These are phyloP conservation scores for Hymenoscyphus infarciens DNA, from an alignment of 2,329 filamentous ascomycete species.

Conservation along the genomic window DNA sequence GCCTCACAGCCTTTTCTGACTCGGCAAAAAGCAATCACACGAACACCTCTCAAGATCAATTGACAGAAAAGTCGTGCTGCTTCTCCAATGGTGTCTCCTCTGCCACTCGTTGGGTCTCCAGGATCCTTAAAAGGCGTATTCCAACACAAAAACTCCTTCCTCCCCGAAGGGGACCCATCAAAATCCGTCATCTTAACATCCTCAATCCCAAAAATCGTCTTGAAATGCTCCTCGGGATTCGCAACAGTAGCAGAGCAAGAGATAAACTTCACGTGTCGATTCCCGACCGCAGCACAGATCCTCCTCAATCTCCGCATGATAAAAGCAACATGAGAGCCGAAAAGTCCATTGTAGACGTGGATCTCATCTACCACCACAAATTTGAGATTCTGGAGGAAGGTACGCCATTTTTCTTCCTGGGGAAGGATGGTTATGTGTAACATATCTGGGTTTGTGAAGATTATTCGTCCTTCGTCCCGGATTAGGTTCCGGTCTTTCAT, in stretches of 20 bases:
- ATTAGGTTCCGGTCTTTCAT: conserved; percentile 75
- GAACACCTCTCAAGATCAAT: conserved; percentile 79
- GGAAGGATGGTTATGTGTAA: conserved; percentile 90
- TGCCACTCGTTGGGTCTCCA: conserved; percentile 77
- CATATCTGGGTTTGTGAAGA: conserved; percentile 99
- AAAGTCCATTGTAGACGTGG: conserved; percentile 93
- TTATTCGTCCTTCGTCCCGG: conserved; percentile 82
- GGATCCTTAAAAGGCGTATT: conserved; percentile 95
- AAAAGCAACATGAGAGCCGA: conserved; percentile 90
- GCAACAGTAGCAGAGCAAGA: conserved; percentile 96
- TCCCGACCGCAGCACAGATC: conserved; percentile 87
- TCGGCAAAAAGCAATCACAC: conserved; percentile 89
- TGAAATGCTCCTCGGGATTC: conserved; percentile 89
- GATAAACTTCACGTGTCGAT: conserved; percentile 80
- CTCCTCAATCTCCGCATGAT: conserved; percentile 88
- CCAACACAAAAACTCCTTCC: conserved; percentile 97
- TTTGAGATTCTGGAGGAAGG: conserved; percentile 81
- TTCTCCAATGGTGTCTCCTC: conserved; percentile 78
- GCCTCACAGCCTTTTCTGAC: conserved; percentile 86
- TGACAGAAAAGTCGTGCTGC: conserved; percentile 90
- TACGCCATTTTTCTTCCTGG: conserved; percentile 84
- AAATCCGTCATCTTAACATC: conserved; percentile 80
- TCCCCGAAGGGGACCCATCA: conserved; percentile 86
- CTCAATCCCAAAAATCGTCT: conserved; percentile 85
- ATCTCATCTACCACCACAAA: conserved; percentile 91